phyloP scores from a whole-genome alignment of 163 green algal genomes.

The Coccomyxa subellipsoidea region DNA sequence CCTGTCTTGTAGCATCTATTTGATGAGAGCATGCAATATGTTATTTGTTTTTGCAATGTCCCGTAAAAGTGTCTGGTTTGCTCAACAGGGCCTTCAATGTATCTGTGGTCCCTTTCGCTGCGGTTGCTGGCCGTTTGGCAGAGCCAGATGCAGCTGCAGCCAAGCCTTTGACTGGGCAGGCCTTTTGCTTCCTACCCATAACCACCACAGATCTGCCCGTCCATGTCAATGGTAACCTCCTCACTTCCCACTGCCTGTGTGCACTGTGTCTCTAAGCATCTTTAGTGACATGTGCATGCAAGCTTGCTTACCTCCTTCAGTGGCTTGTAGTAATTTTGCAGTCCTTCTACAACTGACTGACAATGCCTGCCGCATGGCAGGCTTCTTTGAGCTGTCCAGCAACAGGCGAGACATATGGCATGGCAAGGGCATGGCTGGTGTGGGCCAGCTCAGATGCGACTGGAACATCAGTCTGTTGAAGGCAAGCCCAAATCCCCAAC shows the following conservation, averaged over 20 bases:
- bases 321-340: too few species aligned
- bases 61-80: neutral
- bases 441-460: constrained; percentile 40
- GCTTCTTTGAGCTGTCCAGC: constrained; percentile 23
- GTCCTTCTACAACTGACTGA: too few species aligned
- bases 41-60: neutral
- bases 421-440: constrained; percentile 60
- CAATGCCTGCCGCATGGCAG: constrained; percentile 16
- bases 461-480: constrained; percentile 71
- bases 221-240: constrained; percentile 63
- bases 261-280: too few species aligned
- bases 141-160: neutral
- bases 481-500: constrained; percentile 21
- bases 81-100: constrained; percentile 11
- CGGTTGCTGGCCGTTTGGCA: constrained; percentile 38
- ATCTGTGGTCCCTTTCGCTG: constrained; percentile 62
- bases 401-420: constrained; percentile 73
- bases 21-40: neutral
- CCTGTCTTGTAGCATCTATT: neutral
- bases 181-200: constrained; percentile 83
- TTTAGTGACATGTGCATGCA: too few species aligned
- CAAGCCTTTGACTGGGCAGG: constrained; percentile 29
- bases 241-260: constrained; percentile 63
- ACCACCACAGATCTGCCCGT: constrained; percentile 64
- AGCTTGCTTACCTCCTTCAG: too few species aligned